phyloP scores from a whole-genome alignment of 129 eudicot species.

The Rutidosis leptorrhynchoides region DNA sequence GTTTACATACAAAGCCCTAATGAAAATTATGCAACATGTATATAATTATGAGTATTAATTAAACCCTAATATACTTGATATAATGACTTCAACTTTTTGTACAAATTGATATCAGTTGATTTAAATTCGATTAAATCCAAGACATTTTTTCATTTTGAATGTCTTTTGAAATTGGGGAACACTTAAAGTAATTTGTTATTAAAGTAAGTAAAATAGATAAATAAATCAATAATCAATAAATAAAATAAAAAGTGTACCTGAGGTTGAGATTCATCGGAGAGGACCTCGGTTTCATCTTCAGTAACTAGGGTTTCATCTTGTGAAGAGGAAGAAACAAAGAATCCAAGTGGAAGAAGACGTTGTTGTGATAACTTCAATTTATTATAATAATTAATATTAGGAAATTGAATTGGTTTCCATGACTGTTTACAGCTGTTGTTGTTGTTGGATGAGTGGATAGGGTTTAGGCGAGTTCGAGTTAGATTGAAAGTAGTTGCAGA shows the following conservation, averaged over 20 bases:
- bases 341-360: constrained; percentile 20
- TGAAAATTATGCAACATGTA: no score
- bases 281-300: constrained; percentile 15
- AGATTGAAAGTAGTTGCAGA: no score
- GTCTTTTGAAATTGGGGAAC: not conserved
- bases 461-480: no score
- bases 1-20: no score
- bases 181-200: no score
- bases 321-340: constrained; percentile 24
- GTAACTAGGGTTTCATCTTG: constrained; percentile 35
- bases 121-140: no score
- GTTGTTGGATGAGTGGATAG: no score
- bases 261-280: constrained; percentile 25
- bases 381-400: not conserved
- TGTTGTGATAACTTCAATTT: constrained; percentile 3
- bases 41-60: not conserved
- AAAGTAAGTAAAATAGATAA: no score
- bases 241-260: constrained; percentile 28
- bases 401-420: constrained; percentile 22
- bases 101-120: no score
- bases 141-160: no score
- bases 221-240: no score
- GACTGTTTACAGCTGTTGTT: not conserved
- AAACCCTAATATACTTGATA: not conserved
- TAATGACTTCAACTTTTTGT: no score